Evolutionary conservation across 2,329 filamentous ascomycete genomes (phyloP).

Genomic region (Aureobasidium sp.): DNA sequence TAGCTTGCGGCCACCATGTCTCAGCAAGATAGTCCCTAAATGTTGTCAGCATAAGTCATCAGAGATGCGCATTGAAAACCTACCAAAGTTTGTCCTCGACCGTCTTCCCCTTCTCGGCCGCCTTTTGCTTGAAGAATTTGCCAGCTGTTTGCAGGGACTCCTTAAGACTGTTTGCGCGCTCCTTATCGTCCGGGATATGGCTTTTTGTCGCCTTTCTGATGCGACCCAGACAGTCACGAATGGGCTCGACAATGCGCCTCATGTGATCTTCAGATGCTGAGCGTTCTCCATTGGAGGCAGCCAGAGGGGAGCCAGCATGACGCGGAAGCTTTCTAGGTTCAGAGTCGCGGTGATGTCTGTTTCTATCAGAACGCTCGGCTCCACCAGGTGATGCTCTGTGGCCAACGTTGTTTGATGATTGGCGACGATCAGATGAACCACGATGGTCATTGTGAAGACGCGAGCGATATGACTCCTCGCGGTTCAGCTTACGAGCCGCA

Average conservation of each 20-base stretch:
- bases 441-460: slow-evolving; percentile 31
- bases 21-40: slow-evolving; percentile 27
- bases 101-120: slow-evolving; percentile 20
- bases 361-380: slow-evolving; percentile 44
- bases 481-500: slow-evolving; percentile 29
- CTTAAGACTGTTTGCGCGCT: slow-evolving; percentile 55
- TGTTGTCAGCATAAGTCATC: slow-evolving; percentile 10
- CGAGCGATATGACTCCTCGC: slow-evolving; percentile 31
- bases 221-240: slow-evolving; percentile 52
- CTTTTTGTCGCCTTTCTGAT: slow-evolving; percentile 57
- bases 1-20: slow-evolving; percentile 32
- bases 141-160: slow-evolving; percentile 55
- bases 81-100: slow-evolving; percentile 29
- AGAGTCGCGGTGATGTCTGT: slow-evolving; percentile 45
- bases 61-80: neutral
- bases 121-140: slow-evolving; percentile 50
- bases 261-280: slow-evolving; percentile 44
- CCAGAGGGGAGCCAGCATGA: slow-evolving; percentile 30
- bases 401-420: slow-evolving; percentile 21
- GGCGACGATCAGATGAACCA: slow-evolving; percentile 25
- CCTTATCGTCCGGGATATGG: slow-evolving; percentile 55
- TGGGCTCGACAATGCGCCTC: slow-evolving; percentile 49
- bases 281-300: slow-evolving; percentile 31
- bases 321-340: slow-evolving; percentile 42
- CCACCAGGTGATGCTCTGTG: slow-evolving; percentile 34